Evolutionary conservation across 257 asterid genomes (phyloP).

Genomic region (Salvia miltiorrhiza): DNA sequence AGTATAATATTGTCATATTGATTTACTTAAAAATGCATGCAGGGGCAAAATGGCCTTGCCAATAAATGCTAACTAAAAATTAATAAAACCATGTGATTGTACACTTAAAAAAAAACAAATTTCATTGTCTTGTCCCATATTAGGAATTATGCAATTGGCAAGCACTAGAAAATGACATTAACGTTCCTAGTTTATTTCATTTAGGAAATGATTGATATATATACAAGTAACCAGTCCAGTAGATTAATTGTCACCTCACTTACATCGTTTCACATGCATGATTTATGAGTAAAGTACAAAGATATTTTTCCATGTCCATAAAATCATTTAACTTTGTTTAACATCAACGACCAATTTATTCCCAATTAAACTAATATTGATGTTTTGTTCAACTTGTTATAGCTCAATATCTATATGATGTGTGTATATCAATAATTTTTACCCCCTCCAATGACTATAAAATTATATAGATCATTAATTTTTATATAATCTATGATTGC

Average conservation of each 20-base stretch:
- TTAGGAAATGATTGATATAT: constrained; percentile 1
- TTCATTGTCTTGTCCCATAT: not conserved
- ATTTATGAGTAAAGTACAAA: not conserved
- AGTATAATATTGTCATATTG: too few relatives aligned
- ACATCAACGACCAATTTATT: not conserved
- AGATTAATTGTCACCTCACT: not conserved
- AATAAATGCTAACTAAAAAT: not conserved
- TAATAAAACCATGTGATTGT: not conserved
- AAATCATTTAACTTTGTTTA: not conserved
- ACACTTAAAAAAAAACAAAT: not conserved
- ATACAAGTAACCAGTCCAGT: not conserved
- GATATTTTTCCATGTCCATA: constrained; percentile 4
- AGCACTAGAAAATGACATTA: constrained; percentile 20
- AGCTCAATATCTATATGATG: not conserved
- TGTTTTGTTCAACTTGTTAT: not conserved
- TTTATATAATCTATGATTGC: too few relatives aligned
- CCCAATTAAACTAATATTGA: not conserved
- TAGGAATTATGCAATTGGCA: constrained; percentile 7
- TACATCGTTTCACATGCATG: constrained; percentile 30
- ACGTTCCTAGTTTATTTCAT: not conserved
- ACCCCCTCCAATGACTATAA: too few relatives aligned
- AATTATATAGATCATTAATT: too few relatives aligned
- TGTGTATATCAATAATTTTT: too few relatives aligned
- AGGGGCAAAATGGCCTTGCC: too few relatives aligned
- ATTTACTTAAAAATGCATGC: too few relatives aligned